phyloP scores from a whole-genome alignment of 2,329 filamentous ascomycete species.

The Tolypocladium amazonense region DNA sequence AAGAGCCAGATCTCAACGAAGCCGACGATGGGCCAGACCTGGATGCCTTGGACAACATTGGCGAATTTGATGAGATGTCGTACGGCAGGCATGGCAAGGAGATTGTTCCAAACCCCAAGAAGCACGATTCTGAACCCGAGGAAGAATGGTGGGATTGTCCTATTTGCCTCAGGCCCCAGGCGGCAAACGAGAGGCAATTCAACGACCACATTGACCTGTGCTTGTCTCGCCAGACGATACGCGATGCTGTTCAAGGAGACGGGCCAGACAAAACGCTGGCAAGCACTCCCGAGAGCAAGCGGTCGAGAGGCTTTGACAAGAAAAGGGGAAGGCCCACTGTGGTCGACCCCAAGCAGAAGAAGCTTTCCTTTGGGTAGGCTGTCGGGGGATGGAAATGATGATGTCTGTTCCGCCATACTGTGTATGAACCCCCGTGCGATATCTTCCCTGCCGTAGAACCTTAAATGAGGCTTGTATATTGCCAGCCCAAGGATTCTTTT shows the following conservation, averaged over 20 bases:
- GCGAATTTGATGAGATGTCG: neutral
- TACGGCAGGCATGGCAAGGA: slow-evolving; percentile 36
- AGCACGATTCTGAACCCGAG: slow-evolving; percentile 15
- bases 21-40: neutral
- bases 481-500: too few relatives aligned
- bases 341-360: slow-evolving; percentile 37
- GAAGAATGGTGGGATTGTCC: slow-evolving; percentile 73
- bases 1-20: slow-evolving; percentile 34
- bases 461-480: too few relatives aligned
- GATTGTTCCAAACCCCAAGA: slow-evolving; percentile 34
- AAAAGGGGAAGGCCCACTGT: slow-evolving; percentile 25
- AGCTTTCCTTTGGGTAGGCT: slow-evolving; percentile 37
- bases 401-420: neutral
- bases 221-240: slow-evolving; percentile 76
- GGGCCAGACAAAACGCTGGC: slow-evolving; percentile 14
- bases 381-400: neutral
- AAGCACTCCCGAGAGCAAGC: slow-evolving; percentile 26
- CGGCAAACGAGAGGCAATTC: slow-evolving; percentile 63
- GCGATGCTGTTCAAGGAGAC: slow-evolving; percentile 61
- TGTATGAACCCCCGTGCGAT: neutral
- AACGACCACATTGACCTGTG: slow-evolving; percentile 92
- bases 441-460: too few relatives aligned
- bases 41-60: neutral
- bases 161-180: slow-evolving; percentile 69
- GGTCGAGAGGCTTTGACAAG: slow-evolving; percentile 21